These are phyloP conservation scores for Salix purpurea DNA, from an alignment of 345 rosid species.

Conservation along the genomic window DNA sequence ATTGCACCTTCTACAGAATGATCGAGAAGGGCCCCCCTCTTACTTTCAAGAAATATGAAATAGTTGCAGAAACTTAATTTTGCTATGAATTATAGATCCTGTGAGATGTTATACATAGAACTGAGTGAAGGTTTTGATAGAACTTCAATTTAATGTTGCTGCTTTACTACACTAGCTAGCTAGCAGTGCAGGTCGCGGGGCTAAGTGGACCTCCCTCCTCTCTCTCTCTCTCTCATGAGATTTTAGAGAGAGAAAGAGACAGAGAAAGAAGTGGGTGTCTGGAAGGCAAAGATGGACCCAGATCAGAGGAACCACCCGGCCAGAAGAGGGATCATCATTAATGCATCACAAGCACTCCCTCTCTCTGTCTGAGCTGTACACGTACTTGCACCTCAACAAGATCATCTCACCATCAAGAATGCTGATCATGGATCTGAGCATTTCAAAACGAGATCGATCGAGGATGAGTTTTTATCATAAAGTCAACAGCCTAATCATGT, in stretches of 20 bases:
- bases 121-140: neutral
- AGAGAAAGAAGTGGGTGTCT: neutral
- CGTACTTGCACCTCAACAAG: neutral
- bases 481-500: too few species aligned
- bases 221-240: conserved; percentile 1
- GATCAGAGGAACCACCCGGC: neutral
- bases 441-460: too few species aligned
- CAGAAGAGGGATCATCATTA: neutral
- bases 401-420: too few species aligned
- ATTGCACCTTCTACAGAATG: neutral
- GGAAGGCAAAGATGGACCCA: neutral
- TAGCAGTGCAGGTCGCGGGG: neutral
- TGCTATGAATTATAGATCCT: neutral
- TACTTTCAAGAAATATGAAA: neutral
- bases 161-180: neutral
- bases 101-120: neutral
- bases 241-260: neutral
- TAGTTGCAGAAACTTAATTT: neutral
- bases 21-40: neutral
- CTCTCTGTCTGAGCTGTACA: conserved; percentile 11
- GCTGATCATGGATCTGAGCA: too few species aligned
- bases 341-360: neutral
- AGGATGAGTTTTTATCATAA: too few species aligned
- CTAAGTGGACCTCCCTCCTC: conserved; percentile 2
- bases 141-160: neutral